Conservation (phyloP, 768 basidiomycete genomes). For the Trametes meyenii region DNA sequence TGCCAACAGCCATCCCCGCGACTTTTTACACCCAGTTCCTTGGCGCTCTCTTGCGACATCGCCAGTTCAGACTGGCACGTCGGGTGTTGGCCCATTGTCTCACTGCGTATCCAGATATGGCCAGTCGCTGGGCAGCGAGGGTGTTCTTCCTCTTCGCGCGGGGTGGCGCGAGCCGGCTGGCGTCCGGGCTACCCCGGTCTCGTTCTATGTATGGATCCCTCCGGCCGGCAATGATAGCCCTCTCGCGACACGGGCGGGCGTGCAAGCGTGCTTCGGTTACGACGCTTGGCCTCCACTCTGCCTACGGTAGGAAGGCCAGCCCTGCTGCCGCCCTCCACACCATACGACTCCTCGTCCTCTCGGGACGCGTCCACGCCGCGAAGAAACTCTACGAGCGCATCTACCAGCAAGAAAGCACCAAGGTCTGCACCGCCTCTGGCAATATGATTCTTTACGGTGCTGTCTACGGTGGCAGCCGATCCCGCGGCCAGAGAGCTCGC, state of each 20-base stretch:
- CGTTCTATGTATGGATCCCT: not conserved
- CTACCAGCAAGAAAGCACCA: slow-evolving; percentile 8
- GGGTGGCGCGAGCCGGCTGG: slow-evolving; percentile 4
- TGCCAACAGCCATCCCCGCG: slow-evolving; percentile 44
- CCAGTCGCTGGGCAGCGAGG: slow-evolving; percentile 37
- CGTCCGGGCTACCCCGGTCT: not conserved
- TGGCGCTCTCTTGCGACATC: slow-evolving; percentile 42
- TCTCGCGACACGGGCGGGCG: not conserved
- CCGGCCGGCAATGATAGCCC: not conserved
- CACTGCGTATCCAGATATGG: slow-evolving; percentile 23
- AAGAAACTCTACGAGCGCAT: slow-evolving; percentile 41
- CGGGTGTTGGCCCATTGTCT: slow-evolving; percentile 34
- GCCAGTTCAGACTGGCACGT: slow-evolving; percentile 42
- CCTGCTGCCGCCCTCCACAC: slow-evolving; percentile 35
- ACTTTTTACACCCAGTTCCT: slow-evolving; percentile 41
- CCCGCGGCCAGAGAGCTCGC: slow-evolving; percentile 50
- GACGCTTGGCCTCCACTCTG: not conserved
- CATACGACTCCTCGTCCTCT: slow-evolving; percentile 43
- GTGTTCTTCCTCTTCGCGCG: slow-evolving; percentile 24
- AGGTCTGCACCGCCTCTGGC: slow-evolving; percentile 46
- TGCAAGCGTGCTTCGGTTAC: not conserved
- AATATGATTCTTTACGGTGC: slow-evolving; percentile 60
- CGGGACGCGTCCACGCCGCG: slow-evolving; percentile 47
- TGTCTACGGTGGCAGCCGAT: slow-evolving; percentile 34
- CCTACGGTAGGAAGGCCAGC: not conserved